Evolutionary conservation across 495 filamentous ascomycete species (phyloP), one percentile per base, ranked within the genome.

Genomic region (Astrocystis sublimbata): DNA sequence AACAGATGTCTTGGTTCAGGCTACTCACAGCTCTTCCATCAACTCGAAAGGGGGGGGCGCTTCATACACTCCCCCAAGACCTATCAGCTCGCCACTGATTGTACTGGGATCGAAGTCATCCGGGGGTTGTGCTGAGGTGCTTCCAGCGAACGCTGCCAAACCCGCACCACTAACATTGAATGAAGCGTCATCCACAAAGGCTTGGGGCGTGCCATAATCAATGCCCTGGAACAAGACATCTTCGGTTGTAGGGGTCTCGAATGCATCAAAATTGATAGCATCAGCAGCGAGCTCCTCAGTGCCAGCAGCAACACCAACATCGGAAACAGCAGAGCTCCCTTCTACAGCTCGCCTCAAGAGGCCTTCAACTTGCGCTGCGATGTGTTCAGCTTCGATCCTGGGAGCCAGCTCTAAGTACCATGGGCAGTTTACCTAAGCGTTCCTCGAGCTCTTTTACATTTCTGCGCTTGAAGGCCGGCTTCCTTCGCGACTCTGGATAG

Each of bases 361-460:
- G 36, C 69, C 78, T 52, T 82, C 79, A 13, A 82, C 79, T 63
- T 82, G 79, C 38, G 78, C 79, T 81, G 51, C 17, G 28, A 21
- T n/a, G 30, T 31, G 26, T 62, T 69, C 58, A 62, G 62, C 52
- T 26, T 15, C 42, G 4, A 4, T 23, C 30, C 19, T 30, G 21
- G 12, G 19, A 42, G 40, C 40, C 46, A 23, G 8, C 21, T 31
- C 40, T 19, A 7, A 36, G 23, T 23, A 54, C 41, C 4, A 35
- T 8, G 43, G 13, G 35, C 41, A 50, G 61, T 49, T 52, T 84
- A 92, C 90, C 88, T 68, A 96, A 75, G 59, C 91, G 80, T 49
- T 90, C 90, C 73, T 96, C 91, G 62, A 96, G 76, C 69, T 91
- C 88, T 77, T 88, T 92, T 63, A 93, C 91, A 76, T 93, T 94